Evolutionary conservation across 352 stramenopile species (phyloP).

Genomic region (Pythium scleroteichum): DNA sequence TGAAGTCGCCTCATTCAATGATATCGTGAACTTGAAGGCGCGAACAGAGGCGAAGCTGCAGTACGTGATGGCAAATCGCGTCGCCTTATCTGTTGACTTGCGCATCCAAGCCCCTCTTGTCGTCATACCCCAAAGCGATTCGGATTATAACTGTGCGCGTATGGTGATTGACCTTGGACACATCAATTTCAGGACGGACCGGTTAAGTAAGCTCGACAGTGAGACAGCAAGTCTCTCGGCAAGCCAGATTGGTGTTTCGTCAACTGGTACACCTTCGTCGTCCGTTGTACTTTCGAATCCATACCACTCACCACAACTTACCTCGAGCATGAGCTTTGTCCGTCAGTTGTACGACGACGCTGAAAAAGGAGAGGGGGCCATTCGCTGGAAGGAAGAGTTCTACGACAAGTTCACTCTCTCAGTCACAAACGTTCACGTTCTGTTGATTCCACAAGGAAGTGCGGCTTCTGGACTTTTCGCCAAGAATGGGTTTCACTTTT

Average conservation of each 20-base stretch:
- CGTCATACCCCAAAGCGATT: conserved; percentile 81
- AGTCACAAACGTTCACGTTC: conserved; percentile 81
- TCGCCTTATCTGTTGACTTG: conserved; percentile 77
- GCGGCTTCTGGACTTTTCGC: not conserved
- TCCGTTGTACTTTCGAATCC: conserved; percentile 47
- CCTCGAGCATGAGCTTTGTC: conserved; percentile 73
- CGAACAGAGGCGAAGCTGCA: conserved; percentile 88
- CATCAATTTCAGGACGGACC: conserved; percentile 84
- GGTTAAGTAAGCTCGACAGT: conserved; percentile 75
- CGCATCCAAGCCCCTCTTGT: conserved; percentile 87
- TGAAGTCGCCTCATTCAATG: conserved; percentile 87
- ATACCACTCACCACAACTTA: conserved; percentile 42
- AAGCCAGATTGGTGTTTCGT: conserved; percentile 30
- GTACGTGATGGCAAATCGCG: conserved; percentile 87
- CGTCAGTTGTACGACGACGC: conserved; percentile 87
- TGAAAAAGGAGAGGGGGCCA: conserved; percentile 77
- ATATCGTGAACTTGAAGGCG: conserved; percentile 89
- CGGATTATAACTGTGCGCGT: conserved; percentile 73
- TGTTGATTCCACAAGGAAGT: conserved; percentile 71
- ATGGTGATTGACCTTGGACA: conserved; percentile 82
- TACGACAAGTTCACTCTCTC: conserved; percentile 90
- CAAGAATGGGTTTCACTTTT: conserved; percentile 9
- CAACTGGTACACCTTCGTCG: conserved; percentile 28
- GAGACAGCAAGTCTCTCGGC: conserved; percentile 40
- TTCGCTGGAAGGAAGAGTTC: conserved; percentile 90